Evolutionary conservation across 208 protist species (phyloP), one percentile per base, ranked within the genome.

Genomic region (Angomonas deanei): DNA sequence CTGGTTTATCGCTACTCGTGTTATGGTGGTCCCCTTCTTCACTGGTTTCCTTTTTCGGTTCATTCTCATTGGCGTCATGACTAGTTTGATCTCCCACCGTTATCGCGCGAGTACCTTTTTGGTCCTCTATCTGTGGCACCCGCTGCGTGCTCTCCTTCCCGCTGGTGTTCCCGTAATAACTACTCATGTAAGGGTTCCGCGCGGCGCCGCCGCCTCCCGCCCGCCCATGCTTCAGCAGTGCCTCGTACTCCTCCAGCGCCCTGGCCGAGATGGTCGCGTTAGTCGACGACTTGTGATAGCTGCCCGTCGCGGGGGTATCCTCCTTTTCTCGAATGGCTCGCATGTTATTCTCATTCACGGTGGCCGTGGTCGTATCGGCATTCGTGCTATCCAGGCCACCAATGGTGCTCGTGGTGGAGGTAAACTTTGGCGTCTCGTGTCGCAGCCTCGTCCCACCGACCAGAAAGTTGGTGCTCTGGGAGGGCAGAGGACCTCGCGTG

Each of bases 341-440:
- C n/a, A n/a, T n/a, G n/a, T n/a, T n/a, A n/a, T n/a, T n/a, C n/a
- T n/a, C 15, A 42, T 15, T 42, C 36, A 15, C 36, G 11, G 36
- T 42, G 11, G 36, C 36, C 36, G 36, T 42, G n/a, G n/a, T n/a
- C n/a, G n/a, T n/a, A n/a, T n/a, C n/a, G 15, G 36, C 15, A 42
- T 19, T 30, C 36, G 52, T 26, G 8, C 23, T 46, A 50, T 56
- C 66, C 19, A 32, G 53, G 21, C 50, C 58, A 42, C 8, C 58
- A 54, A 60, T 36, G 64, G 36, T 38, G 31, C 62, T 68, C 31
- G 49, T 65, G 6, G 66, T 78, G 47, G 83, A 65, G 11, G 78
- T 31, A 46, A 87, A 84, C 64, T 78, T 77, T 2, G 80, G 76
- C 19, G 72, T 47, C 76, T 82, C 76, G 23, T 56, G 50, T 34